Percentiles rank a stretch among this genome's conserved stretches.
Evolutionary conservation across 768 basidiomycete species (phyloP).

Genomic region (Suillus luteus): DNA sequence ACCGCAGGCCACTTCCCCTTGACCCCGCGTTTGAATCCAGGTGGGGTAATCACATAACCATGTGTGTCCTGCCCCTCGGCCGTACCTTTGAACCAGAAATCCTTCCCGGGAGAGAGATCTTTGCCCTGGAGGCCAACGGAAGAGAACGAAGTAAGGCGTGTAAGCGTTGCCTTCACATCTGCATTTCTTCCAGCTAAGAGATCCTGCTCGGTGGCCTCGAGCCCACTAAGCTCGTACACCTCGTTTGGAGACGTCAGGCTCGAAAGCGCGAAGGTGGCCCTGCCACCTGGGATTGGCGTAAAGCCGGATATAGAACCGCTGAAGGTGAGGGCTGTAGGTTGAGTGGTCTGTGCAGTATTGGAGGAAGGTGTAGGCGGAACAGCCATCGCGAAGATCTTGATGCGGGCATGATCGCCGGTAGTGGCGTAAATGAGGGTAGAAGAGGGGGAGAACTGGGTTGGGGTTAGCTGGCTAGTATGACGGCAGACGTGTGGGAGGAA

Average conservation of each 20-base stretch:
- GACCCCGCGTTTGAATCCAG: constrained; percentile 67
- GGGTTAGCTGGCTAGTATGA: background rate
- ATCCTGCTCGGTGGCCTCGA: constrained; percentile 46
- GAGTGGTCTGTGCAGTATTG: constrained; percentile 49
- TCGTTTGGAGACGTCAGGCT: constrained; percentile 83
- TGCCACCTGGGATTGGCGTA: constrained; percentile 57
- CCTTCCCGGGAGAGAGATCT: constrained; percentile 62
- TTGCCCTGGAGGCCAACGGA: constrained; percentile 57
- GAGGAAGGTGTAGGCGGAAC: constrained; percentile 61
- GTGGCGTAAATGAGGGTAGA: constrained; percentile 70
- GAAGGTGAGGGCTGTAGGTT: constrained; percentile 63
- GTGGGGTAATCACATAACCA: constrained; percentile 83
- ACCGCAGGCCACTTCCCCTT: constrained; percentile 78
- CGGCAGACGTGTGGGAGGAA: background rate
- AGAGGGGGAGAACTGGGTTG: constrained; percentile 68
- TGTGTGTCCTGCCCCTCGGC: constrained; percentile 67
- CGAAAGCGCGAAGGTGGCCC: constrained; percentile 71
- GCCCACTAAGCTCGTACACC: constrained; percentile 60
- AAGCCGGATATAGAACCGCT: constrained; percentile 60
- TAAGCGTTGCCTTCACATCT: constrained; percentile 35
- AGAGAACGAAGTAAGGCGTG: constrained; percentile 69
- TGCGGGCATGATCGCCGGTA: constrained; percentile 75
- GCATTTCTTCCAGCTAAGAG: constrained; percentile 34
- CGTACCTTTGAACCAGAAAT: constrained; percentile 91
- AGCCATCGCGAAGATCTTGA: constrained; percentile 72